Base-by-base conservation (phyloP, 768 basidiomycete genomes). In the Lactarius evosmus region DNA sequence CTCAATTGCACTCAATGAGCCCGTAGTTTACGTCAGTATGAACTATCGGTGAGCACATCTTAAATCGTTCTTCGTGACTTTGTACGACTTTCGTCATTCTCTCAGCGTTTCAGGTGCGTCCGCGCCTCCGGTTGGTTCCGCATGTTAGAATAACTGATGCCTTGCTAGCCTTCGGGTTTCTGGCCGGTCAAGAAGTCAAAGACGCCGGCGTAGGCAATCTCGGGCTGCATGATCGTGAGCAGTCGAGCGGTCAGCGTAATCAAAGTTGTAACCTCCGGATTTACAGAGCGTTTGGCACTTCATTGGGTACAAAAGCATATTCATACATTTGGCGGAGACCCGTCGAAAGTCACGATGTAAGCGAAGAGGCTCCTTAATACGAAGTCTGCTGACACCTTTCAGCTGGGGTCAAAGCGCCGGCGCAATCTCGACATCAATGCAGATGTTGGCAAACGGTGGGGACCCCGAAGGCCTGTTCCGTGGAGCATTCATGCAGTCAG, bases 281-380 rank as follows among this genome's bases (percentile, higher is more conserved):
- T 29, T 65, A 62, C 72, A 87, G 82, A 85, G 70, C 77, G 83
- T 19, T 72, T 81, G 41, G 85, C 85, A 1, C 69, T 90, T 4
- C 72, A 81, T 58, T 89, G 88, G 87, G 74, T 89, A 2, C 82
- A 86, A 64, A 82, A 84, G 69, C 83, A 89, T 69, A 86, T 89
- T 61, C 67, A 72, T 33, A 74, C 75, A 7, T 89, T 88, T 68
- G 86, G 87, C 1, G 87, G 88, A 8, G 85, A 89, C 70, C 81
- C 82, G 0, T 71, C 70, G 6, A 85, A 83, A 71, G 85, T 85
- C 2, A 84, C 82, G 0, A 78, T 84, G 80, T 84, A 70, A 58
- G 80, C n/a, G 40, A 8, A 41, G 27, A 44, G 56, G 52, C 56
- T 33, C 16, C 55, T 64, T 58, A 49, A 61, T 27, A 34, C 33